Conservation (phyloP, 495 filamentous ascomycete species). For the Tetracladium setigerum region DNA sequence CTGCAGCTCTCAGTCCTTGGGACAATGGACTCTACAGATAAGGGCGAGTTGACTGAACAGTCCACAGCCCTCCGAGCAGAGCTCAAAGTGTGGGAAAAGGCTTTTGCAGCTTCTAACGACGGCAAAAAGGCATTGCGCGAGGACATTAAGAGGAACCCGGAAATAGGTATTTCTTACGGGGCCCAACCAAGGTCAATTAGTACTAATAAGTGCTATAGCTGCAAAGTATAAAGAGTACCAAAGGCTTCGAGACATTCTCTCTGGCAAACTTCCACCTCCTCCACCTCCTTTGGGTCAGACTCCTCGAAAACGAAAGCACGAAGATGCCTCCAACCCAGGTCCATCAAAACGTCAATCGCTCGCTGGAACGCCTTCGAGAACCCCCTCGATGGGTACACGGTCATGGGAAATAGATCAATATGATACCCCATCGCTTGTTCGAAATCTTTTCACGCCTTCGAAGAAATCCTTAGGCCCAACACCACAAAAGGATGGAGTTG, state of each 20-base stretch:
- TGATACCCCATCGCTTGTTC: slow-evolving; percentile 48
- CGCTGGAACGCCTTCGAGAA: slow-evolving; percentile 27
- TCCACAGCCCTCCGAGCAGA: slow-evolving; percentile 55
- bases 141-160: slow-evolving; percentile 79
- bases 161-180: slow-evolving; percentile 55
- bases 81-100: slow-evolving; percentile 80
- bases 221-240: slow-evolving; percentile 90
- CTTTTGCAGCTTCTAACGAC: slow-evolving; percentile 58
- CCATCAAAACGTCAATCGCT: slow-evolving; percentile 13
- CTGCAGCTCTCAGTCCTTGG: background rate
- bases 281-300: slow-evolving; percentile 20
- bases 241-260: slow-evolving; percentile 54
- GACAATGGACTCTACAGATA: slow-evolving; percentile 36
- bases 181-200: background rate
- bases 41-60: slow-evolving; percentile 30
- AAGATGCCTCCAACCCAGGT: slow-evolving; percentile 21
- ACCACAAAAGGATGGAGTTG: slow-evolving; percentile 79
- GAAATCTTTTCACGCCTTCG: slow-evolving; percentile 52
- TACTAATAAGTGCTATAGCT: slow-evolving; percentile 37
- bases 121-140: slow-evolving; percentile 73
- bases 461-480: slow-evolving; percentile 66
- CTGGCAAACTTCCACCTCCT: slow-evolving; percentile 36
- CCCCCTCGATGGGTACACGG: slow-evolving; percentile 32
- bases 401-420: slow-evolving; percentile 40
- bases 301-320: slow-evolving; percentile 31